These are phyloP conservation scores for Nicotiana paniculata DNA, from an alignment of 257 asterid genomes.

Conservation along the genomic window DNA sequence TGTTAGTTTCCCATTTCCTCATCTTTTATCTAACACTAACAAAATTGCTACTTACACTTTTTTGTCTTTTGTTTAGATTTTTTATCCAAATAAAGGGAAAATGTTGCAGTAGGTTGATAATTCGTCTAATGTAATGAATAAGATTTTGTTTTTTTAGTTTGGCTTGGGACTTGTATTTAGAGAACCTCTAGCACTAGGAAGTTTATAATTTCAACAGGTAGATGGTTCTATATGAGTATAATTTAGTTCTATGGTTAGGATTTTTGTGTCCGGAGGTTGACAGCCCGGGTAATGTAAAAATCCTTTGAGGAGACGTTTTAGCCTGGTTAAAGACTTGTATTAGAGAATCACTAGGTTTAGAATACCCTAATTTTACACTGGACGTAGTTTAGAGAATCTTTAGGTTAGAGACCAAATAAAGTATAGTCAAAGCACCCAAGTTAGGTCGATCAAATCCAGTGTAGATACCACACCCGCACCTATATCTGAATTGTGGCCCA, in stretches of 20 bases:
- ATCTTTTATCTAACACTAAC: not conserved
- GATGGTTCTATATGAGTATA: not conserved
- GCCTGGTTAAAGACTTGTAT: not conserved
- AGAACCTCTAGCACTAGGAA: not conserved
- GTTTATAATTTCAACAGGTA: not conserved
- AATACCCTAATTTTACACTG: not conserved
- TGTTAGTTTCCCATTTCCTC: slow-evolving; percentile 38
- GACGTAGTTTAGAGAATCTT: no score
- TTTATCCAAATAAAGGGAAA: not conserved
- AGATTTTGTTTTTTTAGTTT: not conserved
- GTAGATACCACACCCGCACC: no score
- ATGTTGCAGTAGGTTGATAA: not conserved
- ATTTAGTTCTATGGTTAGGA: not conserved
- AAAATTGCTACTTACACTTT: not conserved
- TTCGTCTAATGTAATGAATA: not conserved
- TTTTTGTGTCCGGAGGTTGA: not conserved
- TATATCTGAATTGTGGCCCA: no score
- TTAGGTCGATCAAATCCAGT: no score
- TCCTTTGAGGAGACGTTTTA: not conserved
- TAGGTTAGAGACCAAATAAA: no score
- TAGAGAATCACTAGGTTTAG: not conserved
- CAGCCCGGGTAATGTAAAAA: not conserved
- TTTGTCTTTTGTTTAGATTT: not conserved
- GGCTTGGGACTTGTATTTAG: not conserved
- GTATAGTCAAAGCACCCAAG: no score